phyloP scores from a whole-genome alignment of 305 asterid species.

The Fraxinus paxiana region DNA sequence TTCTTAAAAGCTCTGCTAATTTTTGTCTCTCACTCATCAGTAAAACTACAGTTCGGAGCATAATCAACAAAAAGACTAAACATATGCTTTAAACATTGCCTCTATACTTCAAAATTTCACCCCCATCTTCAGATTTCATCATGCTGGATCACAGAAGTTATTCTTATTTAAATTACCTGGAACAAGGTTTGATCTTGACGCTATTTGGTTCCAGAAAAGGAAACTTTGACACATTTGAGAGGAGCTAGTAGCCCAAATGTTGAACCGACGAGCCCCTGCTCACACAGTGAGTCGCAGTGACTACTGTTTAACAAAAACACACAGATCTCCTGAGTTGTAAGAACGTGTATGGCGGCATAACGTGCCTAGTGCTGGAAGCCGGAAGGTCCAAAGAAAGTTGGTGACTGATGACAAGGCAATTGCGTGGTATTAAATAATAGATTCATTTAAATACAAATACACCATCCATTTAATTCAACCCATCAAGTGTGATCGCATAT shows the following conservation, averaged over 20 bases:
- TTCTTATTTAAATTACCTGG: background rate
- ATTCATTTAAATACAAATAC: background rate
- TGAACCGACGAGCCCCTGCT: background rate
- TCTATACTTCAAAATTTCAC: background rate
- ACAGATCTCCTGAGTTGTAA: background rate
- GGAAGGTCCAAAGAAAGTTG: background rate
- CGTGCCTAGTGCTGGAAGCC: background rate
- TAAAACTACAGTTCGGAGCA: slow-evolving; percentile 19
- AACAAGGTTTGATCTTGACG: background rate
- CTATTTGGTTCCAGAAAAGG: background rate
- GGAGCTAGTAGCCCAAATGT: background rate
- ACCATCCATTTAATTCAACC: background rate
- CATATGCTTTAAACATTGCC: background rate
- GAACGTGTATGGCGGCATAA: background rate
- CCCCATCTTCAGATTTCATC: background rate
- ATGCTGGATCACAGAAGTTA: background rate
- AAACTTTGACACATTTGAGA: background rate
- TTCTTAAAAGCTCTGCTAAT: slow-evolving; percentile 42
- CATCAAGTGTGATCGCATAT: background rate
- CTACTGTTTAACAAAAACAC: background rate
- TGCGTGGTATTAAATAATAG: background rate
- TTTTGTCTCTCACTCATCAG: slow-evolving; percentile 41
- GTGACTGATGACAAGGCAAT: background rate
- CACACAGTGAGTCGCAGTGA: background rate
- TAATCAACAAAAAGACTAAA: background rate